Percentiles rank a stretch among this genome's conserved stretches.
These are phyloP conservation scores for Colletotrichum truncatum DNA, from an alignment of 2,329 filamentous ascomycete genomes.

Conservation along the genomic window DNA sequence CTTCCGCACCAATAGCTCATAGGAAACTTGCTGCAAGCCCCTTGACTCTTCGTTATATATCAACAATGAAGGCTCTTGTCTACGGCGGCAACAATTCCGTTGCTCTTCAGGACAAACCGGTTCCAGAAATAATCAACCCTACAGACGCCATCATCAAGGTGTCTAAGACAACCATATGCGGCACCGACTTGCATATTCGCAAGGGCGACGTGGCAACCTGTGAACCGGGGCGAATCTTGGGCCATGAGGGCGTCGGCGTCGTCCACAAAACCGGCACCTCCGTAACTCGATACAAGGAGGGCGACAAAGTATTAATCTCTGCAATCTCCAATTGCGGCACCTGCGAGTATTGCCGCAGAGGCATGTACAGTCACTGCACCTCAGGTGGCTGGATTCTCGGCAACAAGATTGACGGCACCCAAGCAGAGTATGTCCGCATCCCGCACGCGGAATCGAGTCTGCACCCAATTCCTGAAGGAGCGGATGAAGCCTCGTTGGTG, in stretches of 20 bases:
- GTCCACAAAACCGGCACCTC: conserved; percentile 44
- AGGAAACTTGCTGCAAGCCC: not conserved
- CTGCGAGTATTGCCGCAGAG: conserved; percentile 59
- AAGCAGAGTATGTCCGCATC: conserved; percentile 68
- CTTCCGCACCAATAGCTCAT: rapidly evolving
- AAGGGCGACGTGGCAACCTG: conserved; percentile 35
- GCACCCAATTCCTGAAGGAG: conserved; percentile 60
- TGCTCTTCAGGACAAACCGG: conserved; percentile 40
- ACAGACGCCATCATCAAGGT: conserved; percentile 47
- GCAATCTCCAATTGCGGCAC: conserved; percentile 52
- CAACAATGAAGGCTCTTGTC: conserved; percentile 57
- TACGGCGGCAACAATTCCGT: conserved; percentile 46
- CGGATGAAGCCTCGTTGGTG: conserved; percentile 60
- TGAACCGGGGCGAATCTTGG: conserved; percentile 36
- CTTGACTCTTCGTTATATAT: not conserved
- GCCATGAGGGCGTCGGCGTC: conserved; percentile 53
- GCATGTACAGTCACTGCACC: conserved; percentile 62
- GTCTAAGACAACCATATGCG: conserved; percentile 44
- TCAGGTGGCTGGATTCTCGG: conserved; percentile 65
- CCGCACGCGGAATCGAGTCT: conserved; percentile 75
- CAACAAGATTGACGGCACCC: conserved; percentile 61
- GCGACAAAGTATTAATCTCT: conserved; percentile 49
- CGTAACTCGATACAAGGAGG: conserved; percentile 43
- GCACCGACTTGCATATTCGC: conserved; percentile 45
- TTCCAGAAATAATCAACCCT: conserved; percentile 39